Base-by-base conservation (phyloP, 306 rosid species). In the Potentilla sterilis region DNA sequence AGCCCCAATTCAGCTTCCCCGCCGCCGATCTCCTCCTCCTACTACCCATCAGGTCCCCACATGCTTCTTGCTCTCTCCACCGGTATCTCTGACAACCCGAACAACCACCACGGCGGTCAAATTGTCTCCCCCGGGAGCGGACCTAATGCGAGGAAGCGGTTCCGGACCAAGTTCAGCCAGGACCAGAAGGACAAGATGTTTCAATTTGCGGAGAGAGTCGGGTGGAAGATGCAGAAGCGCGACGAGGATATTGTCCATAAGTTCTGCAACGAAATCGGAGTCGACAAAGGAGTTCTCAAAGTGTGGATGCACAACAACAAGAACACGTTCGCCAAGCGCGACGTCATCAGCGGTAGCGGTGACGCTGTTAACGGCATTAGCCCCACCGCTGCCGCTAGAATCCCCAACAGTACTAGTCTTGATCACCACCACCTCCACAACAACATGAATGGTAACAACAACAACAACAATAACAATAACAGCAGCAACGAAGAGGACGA, bases 301-400 rank as follows among this genome's bases (percentile, higher is more conserved):
- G 99, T 95, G 9, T 95, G 97, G 99, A 95, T 95, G 99, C 99
- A 95, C 75, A 95, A 95, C 83, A 95, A 95, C 79, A 95, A 95
- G 80, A 90, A 86, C 88, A 88, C 91, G 4, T 68, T 87, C 0
- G 85, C 75, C 1, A 28, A 61, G 24, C 28, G 51, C 11, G 28
- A 74, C 35, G 19, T 46, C 2, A 52, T 44, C 52, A 72, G 68
- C 65, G 46, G 76, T 14, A 10, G 61, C 28, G 90, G 77, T 18
- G 62, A 51, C 38, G 65, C 32, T 55, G 32, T 9, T 55, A 55
- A 55, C 13, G 62, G 32, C 62, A 55, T 55, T 8, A 55, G 13
- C 18, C 0, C 65, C 38, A 11, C 38, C 38, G 18, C 38, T 21
- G 2, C 18, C 9, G 19, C 38, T 12, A 12, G 37, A 58, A 4